Evolutionary conservation across 2,329 filamentous ascomycete species (phyloP), one percentile per base, ranked within the genome.

Genomic region (Calcarisporium arbuscula): DNA sequence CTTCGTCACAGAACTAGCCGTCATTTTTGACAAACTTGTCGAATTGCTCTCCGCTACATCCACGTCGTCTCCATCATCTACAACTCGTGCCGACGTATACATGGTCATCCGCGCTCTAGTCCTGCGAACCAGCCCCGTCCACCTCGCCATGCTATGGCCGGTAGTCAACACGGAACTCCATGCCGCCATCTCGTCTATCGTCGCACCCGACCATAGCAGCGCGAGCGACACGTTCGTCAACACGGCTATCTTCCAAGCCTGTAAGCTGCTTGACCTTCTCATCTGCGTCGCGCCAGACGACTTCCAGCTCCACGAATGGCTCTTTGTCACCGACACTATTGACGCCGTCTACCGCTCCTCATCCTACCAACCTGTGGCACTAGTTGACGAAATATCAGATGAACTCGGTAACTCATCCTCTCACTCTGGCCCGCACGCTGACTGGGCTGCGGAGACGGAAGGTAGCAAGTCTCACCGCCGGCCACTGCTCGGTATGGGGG

Each of bases 241-340:
- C 45, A 65, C 77, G 3, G 80, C 84, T 3, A 67, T 95, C 12
- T 65, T 98, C 4, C 90, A 98, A 57, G 89, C 88, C 1, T 95
- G 89, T 63, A 98, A 96, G 55, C 72, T 98, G 4, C 72, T 98
- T 4, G 92, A 98, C 52, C 68, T 88, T 15, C 69, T 98, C n/a
- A 74, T 96, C 11, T 81, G 87, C 28, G 70, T 89, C 7, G 82
- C 85, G 5, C 90, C 89, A 0, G 92, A 98, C 47, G 92, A 98
- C 56, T 98, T 96, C 61, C 92, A 96, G 58, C 74, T 96, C n/a
- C 83, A 94, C 51, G 87, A 95, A 65, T 98, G 92, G 92, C 76
- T 96, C 5, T 98, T 95, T 58, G 81, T 98, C 36, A 94, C 88
- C 2, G 92, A 98, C 59, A 96, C 90, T 11, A 89, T 95, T 44